Evolutionary conservation across 495 filamentous ascomycete genomes (phyloP), one percentile per base, ranked within the genome.

Genomic region (Aspergillus biplanus): DNA sequence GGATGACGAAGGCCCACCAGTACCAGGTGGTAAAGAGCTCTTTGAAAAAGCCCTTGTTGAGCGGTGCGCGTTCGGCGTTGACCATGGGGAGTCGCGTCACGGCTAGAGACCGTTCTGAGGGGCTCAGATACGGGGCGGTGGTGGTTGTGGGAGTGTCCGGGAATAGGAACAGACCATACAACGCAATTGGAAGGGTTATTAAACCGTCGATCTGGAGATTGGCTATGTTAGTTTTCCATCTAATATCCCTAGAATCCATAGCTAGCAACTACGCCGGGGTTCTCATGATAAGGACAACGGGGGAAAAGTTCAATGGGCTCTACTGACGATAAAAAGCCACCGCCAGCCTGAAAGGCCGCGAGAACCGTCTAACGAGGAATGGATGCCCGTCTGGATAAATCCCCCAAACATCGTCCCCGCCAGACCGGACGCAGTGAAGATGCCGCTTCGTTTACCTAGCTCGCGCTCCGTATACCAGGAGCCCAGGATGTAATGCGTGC

Each of bases 391-490:
- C 69, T 89, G 86, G 56, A 90, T 82, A 65, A 88, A 86, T 1
- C 78, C 78, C 4, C 72, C 71, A 56, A 82, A 78, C 77, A 81
- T 79, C 5, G 73, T 78, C 8, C 77, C 78, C 0, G 71, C 73
- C 5, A 78, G 60, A 0, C 75, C 75, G 0, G 68, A 74, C 1
- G 73, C 70, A 0, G 72, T 75, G 71, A 80, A 82, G 37, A 79
- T 73, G 0, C 73, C 75, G 18, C 75, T 84, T 4, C 88, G 80
- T 67, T 89, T 91, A 2, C 84, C 87, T 2, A 89, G 75, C 71
- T 91, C 88, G 37, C 76, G 74, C 60, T 84, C 79, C 4, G 81
- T 89, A 63, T 91, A 91, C 87, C 88, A 91, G 0, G 81, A 81
- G 3, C 87, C 87, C 3, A 90, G 74, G 67, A 91, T 84, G 65